Base-by-base conservation (phyloP, 805 yeast species). In the Candida coquimbonensis region DNA sequence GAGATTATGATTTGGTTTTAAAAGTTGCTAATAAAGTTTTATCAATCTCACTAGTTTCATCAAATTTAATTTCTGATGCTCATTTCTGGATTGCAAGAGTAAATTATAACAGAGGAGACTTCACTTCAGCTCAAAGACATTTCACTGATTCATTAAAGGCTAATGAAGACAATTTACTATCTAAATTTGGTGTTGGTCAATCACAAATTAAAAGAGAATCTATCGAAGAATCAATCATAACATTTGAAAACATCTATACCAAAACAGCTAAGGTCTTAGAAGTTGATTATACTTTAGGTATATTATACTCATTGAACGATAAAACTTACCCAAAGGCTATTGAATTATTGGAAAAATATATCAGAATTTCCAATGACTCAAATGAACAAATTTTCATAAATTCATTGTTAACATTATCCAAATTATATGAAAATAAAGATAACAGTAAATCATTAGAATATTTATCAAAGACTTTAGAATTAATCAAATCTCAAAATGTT, bases 41-140 rank as follows among this genome's bases (percentile, higher is more conserved):
- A 14, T 60, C 72, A 12, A 53, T 60, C 26, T 55, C 72, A 0
- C 65, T 63, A 21, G 56, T 65, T 21, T 65, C 79, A 0, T 47
- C 70, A 4, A 63, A 65, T 24, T 61, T 81, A 3, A 57, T 69
- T 21, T 75, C 85, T 31, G 90, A 84, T 51, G 80, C 87, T 2
- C 64, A 75, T 41, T 86, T 86, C 55, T 93, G 97, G 98, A 70
- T 81, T 46, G 99, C 88, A 4, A 76, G 98, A 62, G 81, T 85
- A 16, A 71, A 77, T 42, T 90, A 82, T 53, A 72, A 70, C 7
- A 61, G 73, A 26, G 66, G 69, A 1, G 87, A 89, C 55, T 78
- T 71, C 57, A 75, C 78, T n/a, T 75, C 75, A 48, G 83, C 98
- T 0, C 86, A 87, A 55, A 75, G 74, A 45, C 69, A 73, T 55